These are phyloP conservation scores for Anthostomella pinea DNA, from an alignment of 2,329 filamentous ascomycete genomes.

Conservation along the genomic window DNA sequence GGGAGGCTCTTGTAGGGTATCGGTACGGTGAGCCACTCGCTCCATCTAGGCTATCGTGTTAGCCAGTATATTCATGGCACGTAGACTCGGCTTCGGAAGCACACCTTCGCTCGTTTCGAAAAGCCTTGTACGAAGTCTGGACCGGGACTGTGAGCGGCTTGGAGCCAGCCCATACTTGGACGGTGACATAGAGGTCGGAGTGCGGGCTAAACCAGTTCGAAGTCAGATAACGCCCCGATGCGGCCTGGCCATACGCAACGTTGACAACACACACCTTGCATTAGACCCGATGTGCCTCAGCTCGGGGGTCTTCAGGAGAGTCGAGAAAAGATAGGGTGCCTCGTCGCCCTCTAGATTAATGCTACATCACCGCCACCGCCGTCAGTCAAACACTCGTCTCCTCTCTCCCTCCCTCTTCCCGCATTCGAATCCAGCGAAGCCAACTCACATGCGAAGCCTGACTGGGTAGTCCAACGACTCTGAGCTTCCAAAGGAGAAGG, in stretches of 20 bases:
- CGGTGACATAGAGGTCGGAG: conserved; percentile 90
- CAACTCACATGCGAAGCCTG: conserved; percentile 60
- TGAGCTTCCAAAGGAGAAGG: conserved; percentile 92
- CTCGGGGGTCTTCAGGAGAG: conserved; percentile 73
- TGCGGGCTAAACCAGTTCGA: conserved; percentile 51
- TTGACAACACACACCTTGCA: conserved; percentile 52
- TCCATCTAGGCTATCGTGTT: conserved; percentile 64
- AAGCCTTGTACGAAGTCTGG: conserved; percentile 89
- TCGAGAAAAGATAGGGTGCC: conserved; percentile 71
- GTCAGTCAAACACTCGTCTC: conserved; percentile 14
- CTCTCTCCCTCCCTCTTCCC: conserved; percentile 6
- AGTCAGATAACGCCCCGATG: conserved; percentile 21
- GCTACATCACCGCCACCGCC: conserved; percentile 30
- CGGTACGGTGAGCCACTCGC: conserved; percentile 91
- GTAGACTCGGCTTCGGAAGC: conserved; percentile 5
- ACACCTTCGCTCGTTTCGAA: conserved; percentile 68
- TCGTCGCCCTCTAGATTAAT: conserved; percentile 69
- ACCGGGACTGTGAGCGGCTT: conserved; percentile 90
- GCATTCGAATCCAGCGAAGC: conserved; percentile 2
- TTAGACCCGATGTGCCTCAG: conserved; percentile 87
- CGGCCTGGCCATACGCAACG: not conserved
- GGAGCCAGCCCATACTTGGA: conserved; percentile 91
- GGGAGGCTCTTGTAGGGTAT: conserved; percentile 82
- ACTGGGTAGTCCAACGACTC: conserved; percentile 75
- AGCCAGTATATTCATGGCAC: conserved; percentile 8